These are phyloP conservation scores for Penicillium sp. DNA, from an alignment of 2,329 filamentous ascomycete species.

Conservation along the genomic window DNA sequence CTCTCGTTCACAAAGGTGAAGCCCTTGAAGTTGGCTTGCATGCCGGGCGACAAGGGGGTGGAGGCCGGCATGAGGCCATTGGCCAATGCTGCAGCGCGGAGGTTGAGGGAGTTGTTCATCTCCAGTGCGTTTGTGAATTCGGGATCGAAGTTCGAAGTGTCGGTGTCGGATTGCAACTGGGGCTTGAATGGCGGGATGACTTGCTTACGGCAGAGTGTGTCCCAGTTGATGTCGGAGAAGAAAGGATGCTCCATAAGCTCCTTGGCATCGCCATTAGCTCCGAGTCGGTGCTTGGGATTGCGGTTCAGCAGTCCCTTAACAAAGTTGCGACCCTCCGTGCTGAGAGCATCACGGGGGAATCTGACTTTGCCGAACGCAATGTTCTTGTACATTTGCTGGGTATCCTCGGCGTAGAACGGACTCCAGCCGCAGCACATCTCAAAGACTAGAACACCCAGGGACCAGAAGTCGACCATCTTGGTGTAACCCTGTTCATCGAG, in stretches of 20 bases:
- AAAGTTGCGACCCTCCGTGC: slow-evolving; percentile 92
- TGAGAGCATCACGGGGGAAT: slow-evolving; percentile 92
- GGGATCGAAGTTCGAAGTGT: slow-evolving; percentile 97
- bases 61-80: slow-evolving; percentile 79
- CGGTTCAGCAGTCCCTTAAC: slow-evolving; percentile 96
- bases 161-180: slow-evolving; percentile 90
- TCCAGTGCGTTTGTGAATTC: slow-evolving; percentile 96
- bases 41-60: slow-evolving; percentile 88
- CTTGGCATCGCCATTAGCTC: slow-evolving; percentile 85
- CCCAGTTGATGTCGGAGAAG: slow-evolving; percentile 94
- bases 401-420: slow-evolving; percentile 98
- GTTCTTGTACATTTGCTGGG: slow-evolving; percentile 99
- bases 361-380: slow-evolving; percentile 98
- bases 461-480: slow-evolving; percentile 99
- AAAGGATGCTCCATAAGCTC: slow-evolving; percentile 94
- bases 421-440: slow-evolving; percentile 99
- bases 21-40: slow-evolving; percentile 97
- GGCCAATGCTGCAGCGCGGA: slow-evolving; percentile 82
- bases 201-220: slow-evolving; percentile 80
- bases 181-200: slow-evolving; percentile 97
- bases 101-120: slow-evolving; percentile 83
- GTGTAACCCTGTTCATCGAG: slow-evolving; percentile 97
- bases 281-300: slow-evolving; percentile 92
- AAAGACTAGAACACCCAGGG: slow-evolving; percentile 92
- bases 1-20: slow-evolving; percentile 99